Conservation (phyloP, 2,329 filamentous ascomycete genomes). For the Scytalidium sp. region DNA sequence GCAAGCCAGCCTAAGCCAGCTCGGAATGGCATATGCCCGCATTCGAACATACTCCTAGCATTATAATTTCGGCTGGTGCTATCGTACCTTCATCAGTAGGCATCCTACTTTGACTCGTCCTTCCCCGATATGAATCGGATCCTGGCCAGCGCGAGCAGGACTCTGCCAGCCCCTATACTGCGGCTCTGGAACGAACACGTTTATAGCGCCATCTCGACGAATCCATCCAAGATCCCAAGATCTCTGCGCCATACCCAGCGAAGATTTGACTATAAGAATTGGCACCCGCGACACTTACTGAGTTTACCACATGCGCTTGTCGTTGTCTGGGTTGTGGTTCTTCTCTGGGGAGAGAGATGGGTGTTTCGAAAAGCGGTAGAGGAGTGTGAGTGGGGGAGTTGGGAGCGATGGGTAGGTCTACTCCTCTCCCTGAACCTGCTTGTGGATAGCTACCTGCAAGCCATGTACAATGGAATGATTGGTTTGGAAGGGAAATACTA, state of each 20-base stretch:
- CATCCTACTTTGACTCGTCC: background rate
- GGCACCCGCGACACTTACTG: constrained; percentile 49
- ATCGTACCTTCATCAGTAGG: background rate
- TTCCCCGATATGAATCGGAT: constrained; percentile 16
- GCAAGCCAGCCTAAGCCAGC: background rate
- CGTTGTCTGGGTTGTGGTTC: constrained; percentile 68
- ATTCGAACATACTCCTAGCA: constrained; percentile 17
- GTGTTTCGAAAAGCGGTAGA: constrained; percentile 69
- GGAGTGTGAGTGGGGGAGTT: constrained; percentile 76
- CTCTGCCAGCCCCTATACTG: constrained; percentile 18
- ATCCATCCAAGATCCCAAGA: constrained; percentile 10
- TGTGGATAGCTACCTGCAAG: too few species aligned
- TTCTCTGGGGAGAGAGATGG: constrained; percentile 84
- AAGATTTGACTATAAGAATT: constrained; percentile 40
- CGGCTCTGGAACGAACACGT: constrained; percentile 16
- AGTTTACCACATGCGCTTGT: constrained; percentile 68
- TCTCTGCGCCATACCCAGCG: constrained; percentile 9
- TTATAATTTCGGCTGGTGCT: constrained; percentile 2
- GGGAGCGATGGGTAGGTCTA: constrained; percentile 84
- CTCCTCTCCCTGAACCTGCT: background rate
- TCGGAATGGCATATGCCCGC: constrained; percentile 12
- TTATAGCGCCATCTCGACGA: constrained; percentile 11
- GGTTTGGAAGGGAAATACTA: constrained; percentile 1
- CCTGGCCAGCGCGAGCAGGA: constrained; percentile 16
- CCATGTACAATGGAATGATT: background rate